Conservation (phyloP, 2,329 filamentous ascomycete species). For the Alternaria arbusti region DNA sequence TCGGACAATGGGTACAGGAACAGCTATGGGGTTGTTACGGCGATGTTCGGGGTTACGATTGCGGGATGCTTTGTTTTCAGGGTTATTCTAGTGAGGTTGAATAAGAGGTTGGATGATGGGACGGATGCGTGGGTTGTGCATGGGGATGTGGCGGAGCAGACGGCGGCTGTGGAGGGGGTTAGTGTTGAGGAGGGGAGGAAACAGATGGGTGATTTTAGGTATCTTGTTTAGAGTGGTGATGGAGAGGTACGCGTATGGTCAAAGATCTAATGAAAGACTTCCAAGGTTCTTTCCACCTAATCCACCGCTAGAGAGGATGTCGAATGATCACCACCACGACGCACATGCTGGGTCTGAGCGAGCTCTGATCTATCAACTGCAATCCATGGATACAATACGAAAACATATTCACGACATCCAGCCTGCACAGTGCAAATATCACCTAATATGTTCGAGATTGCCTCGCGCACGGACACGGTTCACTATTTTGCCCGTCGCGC, state of each 20-base stretch:
- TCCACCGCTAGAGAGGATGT: background rate
- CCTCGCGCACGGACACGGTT: background rate
- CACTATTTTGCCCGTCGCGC: background rate
- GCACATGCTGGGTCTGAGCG: too few relatives aligned
- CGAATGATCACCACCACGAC: too few relatives aligned
- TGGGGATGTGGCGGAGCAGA: constrained; percentile 40
- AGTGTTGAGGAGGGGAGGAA: constrained; percentile 37
- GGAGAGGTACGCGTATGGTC: background rate
- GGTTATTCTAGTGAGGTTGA: constrained; percentile 34
- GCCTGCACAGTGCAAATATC: too few relatives aligned
- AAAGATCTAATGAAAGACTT: background rate
- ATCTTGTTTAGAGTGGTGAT: constrained; percentile 28
- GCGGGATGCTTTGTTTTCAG: constrained; percentile 53
- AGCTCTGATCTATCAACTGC: too few relatives aligned
- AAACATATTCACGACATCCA: too few relatives aligned
- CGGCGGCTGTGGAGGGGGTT: constrained; percentile 36
- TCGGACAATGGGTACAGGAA: constrained; percentile 66
- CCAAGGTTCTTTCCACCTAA: background rate
- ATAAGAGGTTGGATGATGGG: constrained; percentile 43
- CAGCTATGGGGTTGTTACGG: constrained; percentile 69
- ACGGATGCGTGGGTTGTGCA: constrained; percentile 35
- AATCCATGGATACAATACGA: too few relatives aligned
- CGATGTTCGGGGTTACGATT: constrained; percentile 68
- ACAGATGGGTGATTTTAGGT: constrained; percentile 41
- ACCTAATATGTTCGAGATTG: background rate